A percentile compares a stretch with the other conserved stretches of the same genome.
Conservation (phyloP, 352 stramenopile genomes). For the Phytophthora palmivora region DNA sequence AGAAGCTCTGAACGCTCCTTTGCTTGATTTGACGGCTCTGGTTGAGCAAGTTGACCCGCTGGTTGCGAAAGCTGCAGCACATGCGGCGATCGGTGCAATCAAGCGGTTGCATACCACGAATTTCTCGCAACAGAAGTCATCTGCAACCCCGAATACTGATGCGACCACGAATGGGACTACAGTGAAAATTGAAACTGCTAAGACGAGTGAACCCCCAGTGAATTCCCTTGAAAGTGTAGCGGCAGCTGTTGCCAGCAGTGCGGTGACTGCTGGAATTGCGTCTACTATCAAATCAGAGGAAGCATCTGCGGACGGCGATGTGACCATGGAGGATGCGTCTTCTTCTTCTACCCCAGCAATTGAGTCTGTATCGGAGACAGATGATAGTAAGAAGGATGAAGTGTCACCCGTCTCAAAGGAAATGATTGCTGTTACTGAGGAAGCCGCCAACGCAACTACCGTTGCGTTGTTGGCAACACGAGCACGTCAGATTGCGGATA, state of each 20-base stretch:
- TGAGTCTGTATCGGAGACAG: conserved; percentile 5
- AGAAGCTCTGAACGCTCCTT: conserved; percentile 54
- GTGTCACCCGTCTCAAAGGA: conserved; percentile 58
- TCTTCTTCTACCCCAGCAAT: conserved; percentile 11
- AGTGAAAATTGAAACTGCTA: conserved; percentile 25
- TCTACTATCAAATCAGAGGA: conserved; percentile 46
- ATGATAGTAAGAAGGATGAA: conserved; percentile 13
- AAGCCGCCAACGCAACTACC: conserved; percentile 68
- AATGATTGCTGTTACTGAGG: conserved; percentile 62
- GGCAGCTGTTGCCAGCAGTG: conserved; percentile 45
- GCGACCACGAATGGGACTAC: conserved; percentile 10
- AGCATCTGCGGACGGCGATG: conserved; percentile 43
- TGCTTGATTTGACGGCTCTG: conserved; percentile 61
- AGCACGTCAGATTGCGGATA: conserved; percentile 53
- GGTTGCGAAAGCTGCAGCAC: conserved; percentile 72
- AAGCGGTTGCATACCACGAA: conserved; percentile 58
- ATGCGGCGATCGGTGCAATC: conserved; percentile 69
- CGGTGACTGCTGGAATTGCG: conserved; percentile 49
- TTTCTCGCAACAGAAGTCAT: background rate
- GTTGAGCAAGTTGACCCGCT: conserved; percentile 71
- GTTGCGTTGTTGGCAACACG: conserved; percentile 64
- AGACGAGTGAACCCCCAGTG: conserved; percentile 9
- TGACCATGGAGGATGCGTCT: conserved; percentile 48
- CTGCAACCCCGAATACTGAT: background rate
- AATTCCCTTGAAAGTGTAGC: conserved; percentile 49